Conservation (phyloP, 2,329 filamentous ascomycete species). For the Hymenoscyphus repandus region DNA sequence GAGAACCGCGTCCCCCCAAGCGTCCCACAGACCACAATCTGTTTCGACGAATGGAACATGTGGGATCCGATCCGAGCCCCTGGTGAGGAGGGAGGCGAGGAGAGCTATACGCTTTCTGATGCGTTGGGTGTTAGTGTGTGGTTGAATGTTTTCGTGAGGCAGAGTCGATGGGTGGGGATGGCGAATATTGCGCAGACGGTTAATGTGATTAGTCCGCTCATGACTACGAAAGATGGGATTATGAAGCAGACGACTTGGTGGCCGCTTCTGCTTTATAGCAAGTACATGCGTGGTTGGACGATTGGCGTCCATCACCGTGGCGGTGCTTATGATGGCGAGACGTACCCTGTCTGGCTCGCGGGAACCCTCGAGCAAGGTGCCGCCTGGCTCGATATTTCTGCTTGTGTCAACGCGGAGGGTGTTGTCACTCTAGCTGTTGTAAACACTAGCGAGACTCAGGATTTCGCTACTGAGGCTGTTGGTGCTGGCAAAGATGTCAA, state of each 20-base stretch:
- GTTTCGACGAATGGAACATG: conserved; percentile 68
- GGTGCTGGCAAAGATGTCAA: conserved; percentile 50
- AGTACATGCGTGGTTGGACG: conserved; percentile 68
- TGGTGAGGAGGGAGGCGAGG: conserved; percentile 57
- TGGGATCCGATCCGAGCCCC: conserved; percentile 60
- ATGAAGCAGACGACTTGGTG: conserved; percentile 62
- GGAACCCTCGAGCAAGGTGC: conserved; percentile 57
- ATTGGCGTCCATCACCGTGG: conserved; percentile 60
- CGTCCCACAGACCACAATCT: conserved; percentile 49
- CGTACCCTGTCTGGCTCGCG: conserved; percentile 59
- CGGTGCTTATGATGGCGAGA: conserved; percentile 61
- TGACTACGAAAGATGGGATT: conserved; percentile 54
- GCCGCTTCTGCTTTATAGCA: conserved; percentile 55
- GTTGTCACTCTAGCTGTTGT: conserved; percentile 64
- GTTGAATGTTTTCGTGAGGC: conserved; percentile 60
- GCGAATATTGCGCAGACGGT: conserved; percentile 62
- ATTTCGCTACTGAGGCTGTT: conserved; percentile 54
- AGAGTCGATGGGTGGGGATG: conserved; percentile 59
- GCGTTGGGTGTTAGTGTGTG: conserved; percentile 58
- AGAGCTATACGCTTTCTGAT: conserved; percentile 58
- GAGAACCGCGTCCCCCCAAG: conserved; percentile 41
- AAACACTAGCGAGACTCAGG: conserved; percentile 60
- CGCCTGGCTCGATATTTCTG: conserved; percentile 66
- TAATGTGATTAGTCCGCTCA: conserved; percentile 63
- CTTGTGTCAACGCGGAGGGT: conserved; percentile 51